Evolutionary conservation across 139 green algal genomes (phyloP).

Genomic region (Diplosphaera chodatii): DNA sequence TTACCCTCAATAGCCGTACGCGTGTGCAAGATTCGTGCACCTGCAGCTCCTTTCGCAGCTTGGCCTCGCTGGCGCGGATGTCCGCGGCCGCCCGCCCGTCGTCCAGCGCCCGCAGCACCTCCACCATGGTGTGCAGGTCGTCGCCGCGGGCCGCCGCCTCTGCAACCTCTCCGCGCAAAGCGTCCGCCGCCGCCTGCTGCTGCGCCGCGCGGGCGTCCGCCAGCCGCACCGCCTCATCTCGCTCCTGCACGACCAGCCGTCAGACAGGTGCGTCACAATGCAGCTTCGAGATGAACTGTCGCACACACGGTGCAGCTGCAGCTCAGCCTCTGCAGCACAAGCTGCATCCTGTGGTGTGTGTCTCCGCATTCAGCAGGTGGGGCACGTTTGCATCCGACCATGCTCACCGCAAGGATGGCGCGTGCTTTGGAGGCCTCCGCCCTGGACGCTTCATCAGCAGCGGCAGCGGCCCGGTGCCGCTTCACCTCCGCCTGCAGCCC

Average conservation of each 20-base stretch:
- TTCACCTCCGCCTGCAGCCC: conserved; percentile 20
- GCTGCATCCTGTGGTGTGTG: no score
- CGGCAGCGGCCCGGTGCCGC: conserved; percentile 7
- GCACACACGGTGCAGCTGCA: no score
- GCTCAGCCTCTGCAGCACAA: no score
- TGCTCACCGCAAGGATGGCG: not conserved
- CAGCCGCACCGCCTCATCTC: conserved; percentile 26
- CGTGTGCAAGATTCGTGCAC: no score
- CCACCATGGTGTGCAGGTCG: conserved; percentile 12
- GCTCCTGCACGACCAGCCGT: conserved; percentile 20
- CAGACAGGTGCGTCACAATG: no score
- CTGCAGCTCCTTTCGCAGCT: conserved; percentile 29
- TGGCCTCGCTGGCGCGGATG: conserved; percentile 33
- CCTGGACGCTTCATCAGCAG: conserved; percentile 1
- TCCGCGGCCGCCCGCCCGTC: conserved; percentile 30
- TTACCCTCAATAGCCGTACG: no score
- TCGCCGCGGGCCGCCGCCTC: not conserved
- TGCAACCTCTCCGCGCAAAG: not conserved
- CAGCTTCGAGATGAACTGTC: no score
- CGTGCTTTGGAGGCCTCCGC: not conserved
- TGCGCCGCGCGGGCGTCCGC: conserved; percentile 7
- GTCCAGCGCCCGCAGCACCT: conserved; percentile 43
- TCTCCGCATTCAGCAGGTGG: no score
- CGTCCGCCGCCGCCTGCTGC: not conserved
- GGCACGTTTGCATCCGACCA: no score